A percentile compares a stretch with the other conserved stretches of the same genome.
Conservation (phyloP, 1,139 yeast genomes). For the Eremothecium gossypii region DNA sequence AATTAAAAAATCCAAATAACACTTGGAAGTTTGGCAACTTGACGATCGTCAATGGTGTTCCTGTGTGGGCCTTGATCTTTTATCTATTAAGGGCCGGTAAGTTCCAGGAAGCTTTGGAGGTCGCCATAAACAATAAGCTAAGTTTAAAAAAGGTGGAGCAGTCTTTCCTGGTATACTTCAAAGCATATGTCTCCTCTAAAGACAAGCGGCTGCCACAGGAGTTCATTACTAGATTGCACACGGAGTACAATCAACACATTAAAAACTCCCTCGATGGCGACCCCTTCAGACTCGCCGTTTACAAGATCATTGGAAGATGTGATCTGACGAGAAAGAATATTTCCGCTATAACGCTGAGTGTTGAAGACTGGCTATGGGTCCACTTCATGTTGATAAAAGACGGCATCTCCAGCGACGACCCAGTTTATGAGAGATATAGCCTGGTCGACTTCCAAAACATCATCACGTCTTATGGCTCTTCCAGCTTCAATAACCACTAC, state of each 20-base stretch:
- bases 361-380: conserved; percentile 97
- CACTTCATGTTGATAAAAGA: conserved; percentile 73
- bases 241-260: conserved; percentile 80
- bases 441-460: conserved; percentile 66
- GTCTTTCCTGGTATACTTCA: conserved; percentile 71
- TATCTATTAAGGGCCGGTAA: conserved; percentile 81
- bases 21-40: conserved; percentile 44
- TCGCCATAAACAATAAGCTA: conserved; percentile 43
- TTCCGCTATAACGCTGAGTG: conserved; percentile 66
- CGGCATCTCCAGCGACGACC: conserved; percentile 35
- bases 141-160: conserved; percentile 75
- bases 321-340: conserved; percentile 60
- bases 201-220: conserved; percentile 53
- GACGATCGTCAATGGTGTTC: conserved; percentile 67
- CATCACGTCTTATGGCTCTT: conserved; percentile 63
- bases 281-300: conserved; percentile 84
- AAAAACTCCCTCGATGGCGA: conserved; percentile 67
- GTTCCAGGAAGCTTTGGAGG: conserved; percentile 63
- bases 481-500: conserved; percentile 63
- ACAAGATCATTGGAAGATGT: conserved; percentile 87
- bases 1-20: conserved; percentile 37
- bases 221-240: conserved; percentile 58
- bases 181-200: conserved; percentile 55
- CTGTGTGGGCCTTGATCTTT: conserved; percentile 87
- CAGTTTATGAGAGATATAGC: conserved; percentile 64